Base-by-base conservation (phyloP, 1,284 basidiomycete genomes). In the Naganishia liquefaciens region DNA sequence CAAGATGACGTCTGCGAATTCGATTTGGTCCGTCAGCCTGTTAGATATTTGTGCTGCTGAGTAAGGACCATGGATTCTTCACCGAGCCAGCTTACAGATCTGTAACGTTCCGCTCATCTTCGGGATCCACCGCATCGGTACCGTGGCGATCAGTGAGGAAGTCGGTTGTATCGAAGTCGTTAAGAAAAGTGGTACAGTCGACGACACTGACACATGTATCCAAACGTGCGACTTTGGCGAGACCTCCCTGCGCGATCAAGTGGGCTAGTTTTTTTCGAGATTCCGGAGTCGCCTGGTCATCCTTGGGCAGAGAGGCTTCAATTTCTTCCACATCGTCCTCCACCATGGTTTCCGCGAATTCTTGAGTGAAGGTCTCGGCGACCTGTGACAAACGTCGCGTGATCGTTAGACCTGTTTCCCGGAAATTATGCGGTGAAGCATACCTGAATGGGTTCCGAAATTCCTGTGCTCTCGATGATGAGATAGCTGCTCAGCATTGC, bases 91-190 rank as follows among this genome's bases (percentile, higher is more conserved):
- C 72, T 63, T 47, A 75, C 63, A 82, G 73, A 66, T 82, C 81
- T 11, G 75, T 75, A 63, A 82, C 79, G 68, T 81, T 81, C 27
- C 80, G 71, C 69, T 82, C 81, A 70, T 82, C 81, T 62, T 81
- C 79, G 27, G 74, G 74, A 25, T 71, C 74, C n/a, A 79, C 77
- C 3, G 33, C 33, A 15, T 77, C 73, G 25, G 71, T 68, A 15
- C 70, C 70, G 53, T 71, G 68, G 19, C 80, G 72, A 69, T 82
- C 81, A 2, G 78, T 74, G 53, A 82, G 69, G 69, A 82, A 82
- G 66, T 82, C 81, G 40, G 77, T 74, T 0, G 81, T 82, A 49
- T 79, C 72, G 68, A 80, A 80, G 70, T 80, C 78, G 58, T 74
- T 72, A 64, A 82, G 71, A 53, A 82, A 73, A 5, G 72, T 73